These are phyloP conservation scores for Ilyonectria mors-panacis DNA, from an alignment of 2,329 filamentous ascomycete genomes.

Conservation along the genomic window DNA sequence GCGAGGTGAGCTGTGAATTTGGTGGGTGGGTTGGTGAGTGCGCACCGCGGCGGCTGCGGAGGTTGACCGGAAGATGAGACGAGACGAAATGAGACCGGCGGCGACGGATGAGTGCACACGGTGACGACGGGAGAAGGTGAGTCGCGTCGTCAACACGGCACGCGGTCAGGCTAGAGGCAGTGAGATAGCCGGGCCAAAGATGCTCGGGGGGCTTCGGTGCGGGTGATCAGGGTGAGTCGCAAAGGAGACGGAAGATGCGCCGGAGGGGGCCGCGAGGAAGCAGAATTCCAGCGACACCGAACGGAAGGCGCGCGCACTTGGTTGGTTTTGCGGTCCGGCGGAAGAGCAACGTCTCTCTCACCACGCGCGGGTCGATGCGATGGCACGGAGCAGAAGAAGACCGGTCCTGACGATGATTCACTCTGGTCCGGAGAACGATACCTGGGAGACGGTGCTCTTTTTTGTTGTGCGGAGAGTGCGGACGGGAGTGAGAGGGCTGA, in stretches of 20 bases:
- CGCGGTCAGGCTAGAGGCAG: background rate
- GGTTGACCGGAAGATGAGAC: slow-evolving; percentile 23
- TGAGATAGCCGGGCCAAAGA: slow-evolving; percentile 22
- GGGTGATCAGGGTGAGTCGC: slow-evolving; percentile 9
- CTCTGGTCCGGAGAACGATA: background rate
- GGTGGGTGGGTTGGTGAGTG: slow-evolving; percentile 24
- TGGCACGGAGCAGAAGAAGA: background rate
- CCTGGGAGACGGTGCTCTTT: background rate
- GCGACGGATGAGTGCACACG: slow-evolving; percentile 30
- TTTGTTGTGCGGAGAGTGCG: background rate
- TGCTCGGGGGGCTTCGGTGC: slow-evolving; percentile 40
- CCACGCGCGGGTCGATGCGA: background rate
- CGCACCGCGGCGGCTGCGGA: slow-evolving; percentile 14
- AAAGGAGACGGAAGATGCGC: slow-evolving; percentile 39
- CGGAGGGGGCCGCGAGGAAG: slow-evolving; percentile 40
- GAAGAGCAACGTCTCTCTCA: slow-evolving; percentile 15
- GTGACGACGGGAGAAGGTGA: slow-evolving; percentile 9
- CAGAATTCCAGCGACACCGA: slow-evolving; percentile 38
- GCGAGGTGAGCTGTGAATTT: slow-evolving; percentile 7
- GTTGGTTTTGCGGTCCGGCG: slow-evolving; percentile 39
- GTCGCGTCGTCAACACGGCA: slow-evolving; percentile 17
- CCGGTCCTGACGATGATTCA: background rate
- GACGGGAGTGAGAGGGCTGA: slow-evolving; percentile 14
- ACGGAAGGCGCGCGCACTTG: slow-evolving; percentile 40
- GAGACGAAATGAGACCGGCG: slow-evolving; percentile 28